phyloP scores from a whole-genome alignment of 768 basidiomycete species.

The Podaxis sp. region DNA sequence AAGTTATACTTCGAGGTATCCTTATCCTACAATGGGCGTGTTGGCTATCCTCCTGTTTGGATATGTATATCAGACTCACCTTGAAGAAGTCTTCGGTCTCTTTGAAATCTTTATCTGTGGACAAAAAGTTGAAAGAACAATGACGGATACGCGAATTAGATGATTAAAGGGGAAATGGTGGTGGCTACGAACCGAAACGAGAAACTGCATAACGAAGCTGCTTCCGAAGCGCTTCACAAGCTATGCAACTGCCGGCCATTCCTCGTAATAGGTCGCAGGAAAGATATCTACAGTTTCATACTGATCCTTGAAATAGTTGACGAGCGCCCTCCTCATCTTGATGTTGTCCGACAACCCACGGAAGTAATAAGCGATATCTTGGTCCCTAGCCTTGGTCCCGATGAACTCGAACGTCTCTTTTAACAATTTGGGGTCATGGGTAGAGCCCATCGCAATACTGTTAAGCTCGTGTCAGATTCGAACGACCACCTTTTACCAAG shows the following conservation, averaged over 20 bases:
- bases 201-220: conserved; percentile 55
- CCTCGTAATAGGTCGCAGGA: background rate
- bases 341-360: conserved; percentile 58
- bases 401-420: conserved; percentile 66
- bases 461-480: conserved; percentile 18
- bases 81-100: conserved; percentile 73
- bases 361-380: conserved; percentile 69
- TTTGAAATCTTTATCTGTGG: conserved; percentile 67
- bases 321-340: conserved; percentile 50
- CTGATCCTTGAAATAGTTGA: conserved; percentile 66
- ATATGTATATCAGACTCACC: conserved; percentile 33
- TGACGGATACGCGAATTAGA: background rate
- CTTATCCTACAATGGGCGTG: conserved; percentile 45
- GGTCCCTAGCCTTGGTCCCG: conserved; percentile 48
- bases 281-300: conserved; percentile 54
- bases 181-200: conserved; percentile 48
- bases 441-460: conserved; percentile 65
- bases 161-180: background rate
- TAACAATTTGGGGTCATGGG: conserved; percentile 56
- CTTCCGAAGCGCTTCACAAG: conserved; percentile 70
- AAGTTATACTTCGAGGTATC: conserved; percentile 70
- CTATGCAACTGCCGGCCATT: conserved; percentile 30
- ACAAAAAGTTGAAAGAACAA: conserved; percentile 46
- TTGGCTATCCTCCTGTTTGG: conserved; percentile 16
- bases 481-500: background rate